Evolutionary conservation across 139 green algal species (phyloP).

Genomic region (Coelastrella sp.): DNA sequence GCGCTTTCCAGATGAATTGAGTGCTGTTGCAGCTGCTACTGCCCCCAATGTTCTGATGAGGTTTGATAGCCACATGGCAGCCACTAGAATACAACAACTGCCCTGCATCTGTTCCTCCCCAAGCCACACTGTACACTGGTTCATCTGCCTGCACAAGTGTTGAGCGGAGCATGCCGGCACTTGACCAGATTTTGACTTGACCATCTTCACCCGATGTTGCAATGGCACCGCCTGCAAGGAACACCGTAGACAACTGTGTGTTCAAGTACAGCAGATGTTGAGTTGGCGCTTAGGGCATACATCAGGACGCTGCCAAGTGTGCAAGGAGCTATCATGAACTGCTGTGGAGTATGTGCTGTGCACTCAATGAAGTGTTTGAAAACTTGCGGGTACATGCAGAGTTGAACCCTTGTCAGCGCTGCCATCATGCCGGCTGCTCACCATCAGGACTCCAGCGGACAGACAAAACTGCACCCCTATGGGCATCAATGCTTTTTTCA

Average conservation of each 20-base stretch:
- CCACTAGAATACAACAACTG: constrained; percentile 71
- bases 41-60: constrained; percentile 14
- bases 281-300: too few relatives aligned
- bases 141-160: constrained; percentile 66
- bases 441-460: constrained; percentile 82
- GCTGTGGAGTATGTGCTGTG: too few relatives aligned
- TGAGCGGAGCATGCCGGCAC: constrained; percentile 83
- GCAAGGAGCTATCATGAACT: too few relatives aligned
- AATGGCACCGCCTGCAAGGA: constrained; percentile 74
- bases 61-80: constrained; percentile 62
- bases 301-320: too few relatives aligned
- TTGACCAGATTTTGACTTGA: constrained; percentile 82
- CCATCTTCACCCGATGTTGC: constrained; percentile 86
- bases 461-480: constrained; percentile 74
- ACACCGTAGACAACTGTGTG: neutral
- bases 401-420: too few relatives aligned
- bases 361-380: too few relatives aligned
- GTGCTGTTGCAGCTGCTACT: neutral
- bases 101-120: constrained; percentile 73
- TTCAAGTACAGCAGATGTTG: too few relatives aligned
- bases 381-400: too few relatives aligned
- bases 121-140: constrained; percentile 77
- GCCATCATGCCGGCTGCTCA: constrained; percentile 25
- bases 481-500: constrained; percentile 80
- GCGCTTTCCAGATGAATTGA: constrained; percentile 58